These are phyloP conservation scores for Coemansia sp. DNA, from an alignment of 192 early-diverging fungal genomes.

Conservation along the genomic window DNA sequence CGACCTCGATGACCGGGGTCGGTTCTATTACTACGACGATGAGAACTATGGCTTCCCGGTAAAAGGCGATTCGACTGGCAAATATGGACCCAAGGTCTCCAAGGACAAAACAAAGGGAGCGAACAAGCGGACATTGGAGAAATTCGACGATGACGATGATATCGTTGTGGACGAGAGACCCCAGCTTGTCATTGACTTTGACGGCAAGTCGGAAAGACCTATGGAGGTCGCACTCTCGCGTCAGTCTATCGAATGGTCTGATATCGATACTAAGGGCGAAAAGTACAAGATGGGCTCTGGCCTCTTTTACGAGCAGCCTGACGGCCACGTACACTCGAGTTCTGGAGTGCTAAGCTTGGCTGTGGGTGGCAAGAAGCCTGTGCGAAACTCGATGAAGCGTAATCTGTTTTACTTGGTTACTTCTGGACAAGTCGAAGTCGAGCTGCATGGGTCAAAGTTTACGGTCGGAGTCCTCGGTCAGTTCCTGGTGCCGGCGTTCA, in stretches of 20 bases:
- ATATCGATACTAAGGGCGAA: slow-evolving; percentile 12
- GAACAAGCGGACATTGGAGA: slow-evolving; percentile 18
- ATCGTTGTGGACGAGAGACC: slow-evolving; percentile 23
- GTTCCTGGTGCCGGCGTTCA: slow-evolving; percentile 39
- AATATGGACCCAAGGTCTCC: slow-evolving; percentile 24
- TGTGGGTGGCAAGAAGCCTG: slow-evolving; percentile 38
- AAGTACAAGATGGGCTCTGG: slow-evolving; percentile 39
- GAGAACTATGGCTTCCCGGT: slow-evolving; percentile 46
- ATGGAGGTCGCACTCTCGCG: slow-evolving; percentile 34
- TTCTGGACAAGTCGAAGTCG: slow-evolving; percentile 40
- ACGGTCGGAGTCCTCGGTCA: slow-evolving; percentile 41
- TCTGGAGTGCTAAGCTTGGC: slow-evolving; percentile 29
- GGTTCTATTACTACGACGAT: slow-evolving; percentile 53
- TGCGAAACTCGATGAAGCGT: slow-evolving; percentile 19
- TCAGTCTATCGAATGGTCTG: slow-evolving; percentile 37
- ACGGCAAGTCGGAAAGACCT: slow-evolving; percentile 16
- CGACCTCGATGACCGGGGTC: slow-evolving; percentile 25
- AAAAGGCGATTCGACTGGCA: slow-evolving; percentile 11
- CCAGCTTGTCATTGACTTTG: slow-evolving; percentile 8
- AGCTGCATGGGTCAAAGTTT: slow-evolving; percentile 29
- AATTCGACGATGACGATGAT: slow-evolving; percentile 43
- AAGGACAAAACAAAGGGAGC: slow-evolving; percentile 10
- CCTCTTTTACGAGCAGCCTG: slow-evolving; percentile 14
- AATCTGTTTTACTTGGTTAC: slow-evolving; percentile 42
- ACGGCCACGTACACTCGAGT: slow-evolving; percentile 23